A percentile compares a stretch with the other conserved stretches of the same genome.
These are phyloP conservation scores for Ajuga reptans DNA, from an alignment of 305 asterid species.

Conservation along the genomic window DNA sequence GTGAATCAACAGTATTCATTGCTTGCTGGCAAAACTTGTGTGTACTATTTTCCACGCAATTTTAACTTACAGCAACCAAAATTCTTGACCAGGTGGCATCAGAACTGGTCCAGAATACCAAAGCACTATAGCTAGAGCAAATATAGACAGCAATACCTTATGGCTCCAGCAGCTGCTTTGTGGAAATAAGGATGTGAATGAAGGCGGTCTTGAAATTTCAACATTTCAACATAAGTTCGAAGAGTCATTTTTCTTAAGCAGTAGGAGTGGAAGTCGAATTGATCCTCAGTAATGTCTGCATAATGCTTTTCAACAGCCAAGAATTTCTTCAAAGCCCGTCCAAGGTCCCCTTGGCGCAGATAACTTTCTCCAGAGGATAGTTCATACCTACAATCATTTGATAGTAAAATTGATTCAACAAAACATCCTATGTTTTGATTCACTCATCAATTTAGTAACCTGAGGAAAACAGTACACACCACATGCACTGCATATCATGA, in stretches of 20 bases:
- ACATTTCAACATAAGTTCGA: slow-evolving; percentile 82
- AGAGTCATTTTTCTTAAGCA: slow-evolving; percentile 98
- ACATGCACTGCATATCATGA: slow-evolving; percentile 99
- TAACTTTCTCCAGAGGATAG: slow-evolving; percentile 93
- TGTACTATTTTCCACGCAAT: not conserved
- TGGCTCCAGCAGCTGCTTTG: slow-evolving; percentile 86
- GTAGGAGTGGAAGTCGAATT: slow-evolving; percentile 95
- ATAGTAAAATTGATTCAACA: slow-evolving; percentile 12
- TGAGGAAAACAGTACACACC: slow-evolving; percentile 44
- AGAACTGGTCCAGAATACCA: slow-evolving; percentile 5
- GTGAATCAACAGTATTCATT: not conserved
- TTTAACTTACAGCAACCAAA: not conserved
- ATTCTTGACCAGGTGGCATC: not conserved
- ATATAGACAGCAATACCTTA: slow-evolving; percentile 43
- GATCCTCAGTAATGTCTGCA: slow-evolving; percentile 94
- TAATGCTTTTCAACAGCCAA: slow-evolving; percentile 95
- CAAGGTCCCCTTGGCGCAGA: slow-evolving; percentile 82
- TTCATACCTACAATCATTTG: slow-evolving; percentile 59
- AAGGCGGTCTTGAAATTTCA: slow-evolving; percentile 86
- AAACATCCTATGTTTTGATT: not conserved
- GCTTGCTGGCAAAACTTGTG: not conserved
- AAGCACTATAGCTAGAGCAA: slow-evolving; percentile 6
- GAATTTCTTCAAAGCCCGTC: slow-evolving; percentile 93
- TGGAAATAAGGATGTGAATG: slow-evolving; percentile 88
- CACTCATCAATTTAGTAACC: not conserved